Evolutionary conservation across 2,329 filamentous ascomycete species (phyloP).

Genomic region (Sarocladium brachiariae): DNA sequence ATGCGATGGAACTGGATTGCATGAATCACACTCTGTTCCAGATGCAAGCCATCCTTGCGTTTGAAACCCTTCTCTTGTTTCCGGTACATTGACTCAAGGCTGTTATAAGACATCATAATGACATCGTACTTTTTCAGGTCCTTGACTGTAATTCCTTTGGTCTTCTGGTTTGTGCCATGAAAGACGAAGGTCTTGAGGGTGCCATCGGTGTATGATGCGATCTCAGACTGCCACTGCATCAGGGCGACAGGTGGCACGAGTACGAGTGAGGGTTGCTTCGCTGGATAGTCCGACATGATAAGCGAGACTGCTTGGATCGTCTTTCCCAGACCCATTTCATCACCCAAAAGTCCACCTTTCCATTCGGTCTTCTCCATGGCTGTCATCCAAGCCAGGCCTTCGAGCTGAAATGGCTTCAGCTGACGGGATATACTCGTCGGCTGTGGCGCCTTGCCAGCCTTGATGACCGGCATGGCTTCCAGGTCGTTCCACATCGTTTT

Average conservation of each 20-base stretch:
- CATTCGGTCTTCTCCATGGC: slow-evolving; percentile 80
- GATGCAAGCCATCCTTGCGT: slow-evolving; percentile 71
- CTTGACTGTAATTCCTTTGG: slow-evolving; percentile 67
- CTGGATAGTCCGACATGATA: slow-evolving; percentile 93
- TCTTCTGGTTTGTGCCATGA: slow-evolving; percentile 78
- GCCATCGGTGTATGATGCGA: slow-evolving; percentile 74
- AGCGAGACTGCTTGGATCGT: slow-evolving; percentile 97
- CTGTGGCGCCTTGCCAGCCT: slow-evolving; percentile 35
- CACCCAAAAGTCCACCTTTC: slow-evolving; percentile 84
- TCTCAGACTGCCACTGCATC: slow-evolving; percentile 90
- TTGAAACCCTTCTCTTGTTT: slow-evolving; percentile 89
- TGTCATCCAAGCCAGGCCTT: slow-evolving; percentile 91
- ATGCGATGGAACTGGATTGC: slow-evolving; percentile 81
- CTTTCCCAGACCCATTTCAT: slow-evolving; percentile 99
- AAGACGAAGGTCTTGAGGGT: slow-evolving; percentile 86
- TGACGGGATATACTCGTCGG: slow-evolving; percentile 72
- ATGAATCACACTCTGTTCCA: slow-evolving; percentile 75
- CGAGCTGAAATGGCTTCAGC: slow-evolving; percentile 88
- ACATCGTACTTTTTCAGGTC: slow-evolving; percentile 81
- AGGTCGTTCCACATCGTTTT: slow-evolving; percentile 79
- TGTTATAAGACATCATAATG: slow-evolving; percentile 95
- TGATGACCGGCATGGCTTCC: slow-evolving; percentile 59
- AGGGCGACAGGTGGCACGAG: slow-evolving; percentile 88
- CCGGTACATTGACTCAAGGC: slow-evolving; percentile 83
- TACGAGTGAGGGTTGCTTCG: slow-evolving; percentile 74